phyloP scores from a whole-genome alignment of 139 green algal species.

The Picochlorum sp. region DNA sequence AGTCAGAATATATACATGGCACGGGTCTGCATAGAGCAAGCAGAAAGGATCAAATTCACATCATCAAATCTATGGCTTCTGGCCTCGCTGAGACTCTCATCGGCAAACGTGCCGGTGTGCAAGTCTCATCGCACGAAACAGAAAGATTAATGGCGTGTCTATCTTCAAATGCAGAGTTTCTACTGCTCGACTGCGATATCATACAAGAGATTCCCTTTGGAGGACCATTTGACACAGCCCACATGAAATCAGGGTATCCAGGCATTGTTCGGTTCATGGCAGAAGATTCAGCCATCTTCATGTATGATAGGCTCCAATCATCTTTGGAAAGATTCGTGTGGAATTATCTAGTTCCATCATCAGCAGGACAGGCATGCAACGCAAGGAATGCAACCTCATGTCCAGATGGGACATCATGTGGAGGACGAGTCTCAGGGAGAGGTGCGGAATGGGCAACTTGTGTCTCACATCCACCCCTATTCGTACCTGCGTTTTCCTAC shows the following conservation, averaged over 20 bases:
- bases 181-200: too few relatives aligned
- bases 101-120: too few relatives aligned
- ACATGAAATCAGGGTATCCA: too few relatives aligned
- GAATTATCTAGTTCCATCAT: slow-evolving; percentile 32
- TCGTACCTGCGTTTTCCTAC: slow-evolving; percentile 42
- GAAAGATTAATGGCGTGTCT: too few relatives aligned
- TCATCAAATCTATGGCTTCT: too few relatives aligned
- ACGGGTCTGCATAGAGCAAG: too few relatives aligned
- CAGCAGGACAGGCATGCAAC: slow-evolving; percentile 4
- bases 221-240: neutral
- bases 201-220: neutral
- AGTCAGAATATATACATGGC: neutral
- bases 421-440: neutral
- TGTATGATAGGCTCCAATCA: neutral
- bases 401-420: slow-evolving; percentile 13
- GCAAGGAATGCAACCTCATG: slow-evolving; percentile 14
- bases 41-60: too few relatives aligned
- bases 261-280: too few relatives aligned
- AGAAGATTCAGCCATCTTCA: too few relatives aligned
- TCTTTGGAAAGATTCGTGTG: slow-evolving; percentile 41
- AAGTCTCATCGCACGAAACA: too few relatives aligned
- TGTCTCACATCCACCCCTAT: slow-evolving; percentile 37
- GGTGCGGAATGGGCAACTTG: slow-evolving; percentile 32
- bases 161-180: too few relatives aligned
- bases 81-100: too few relatives aligned